Conservation (phyloP, 2,329 filamentous ascomycete genomes). For the Aspergillus pseudoglaucus region DNA sequence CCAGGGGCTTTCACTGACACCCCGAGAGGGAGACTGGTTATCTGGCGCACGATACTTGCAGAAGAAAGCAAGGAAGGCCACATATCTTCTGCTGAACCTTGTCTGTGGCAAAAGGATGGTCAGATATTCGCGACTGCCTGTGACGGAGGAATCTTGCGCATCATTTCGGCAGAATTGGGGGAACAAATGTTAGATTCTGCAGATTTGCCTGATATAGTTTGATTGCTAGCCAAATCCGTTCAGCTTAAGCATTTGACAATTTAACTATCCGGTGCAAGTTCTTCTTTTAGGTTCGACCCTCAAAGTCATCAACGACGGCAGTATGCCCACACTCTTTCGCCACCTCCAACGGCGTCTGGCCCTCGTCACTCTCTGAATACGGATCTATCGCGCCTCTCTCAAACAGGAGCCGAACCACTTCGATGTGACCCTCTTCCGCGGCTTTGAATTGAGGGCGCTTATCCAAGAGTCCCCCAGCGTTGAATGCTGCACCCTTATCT, state of each 20-base stretch:
- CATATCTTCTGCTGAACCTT: not conserved
- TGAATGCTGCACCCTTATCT: no score
- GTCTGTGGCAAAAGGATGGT: not conserved
- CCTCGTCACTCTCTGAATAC: no score
- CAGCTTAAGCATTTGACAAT: not conserved
- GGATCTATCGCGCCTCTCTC: no score
- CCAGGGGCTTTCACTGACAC: slow-evolving; percentile 1
- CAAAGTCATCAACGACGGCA: no score
- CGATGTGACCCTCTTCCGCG: no score
- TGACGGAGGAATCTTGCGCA: not conserved
- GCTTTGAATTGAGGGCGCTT: no score
- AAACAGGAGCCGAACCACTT: no score
- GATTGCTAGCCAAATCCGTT: not conserved
- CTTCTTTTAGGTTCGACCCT: no score
- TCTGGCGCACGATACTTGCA: not conserved
- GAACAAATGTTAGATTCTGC: not conserved
- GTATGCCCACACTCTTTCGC: no score
- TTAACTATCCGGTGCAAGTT: no score
- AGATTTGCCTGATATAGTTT: not conserved
- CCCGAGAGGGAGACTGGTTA: not conserved
- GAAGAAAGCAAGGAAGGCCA: not conserved
- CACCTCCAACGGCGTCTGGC: no score
- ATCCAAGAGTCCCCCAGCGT: no score
- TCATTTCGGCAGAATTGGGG: not conserved
- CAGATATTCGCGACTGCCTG: not conserved